Percentiles rank a stretch among this genome's conserved stretches.
These are phyloP conservation scores for Phlyctochytrium arcticum DNA, from an alignment of 192 early-diverging fungal genomes.

Conservation along the genomic window DNA sequence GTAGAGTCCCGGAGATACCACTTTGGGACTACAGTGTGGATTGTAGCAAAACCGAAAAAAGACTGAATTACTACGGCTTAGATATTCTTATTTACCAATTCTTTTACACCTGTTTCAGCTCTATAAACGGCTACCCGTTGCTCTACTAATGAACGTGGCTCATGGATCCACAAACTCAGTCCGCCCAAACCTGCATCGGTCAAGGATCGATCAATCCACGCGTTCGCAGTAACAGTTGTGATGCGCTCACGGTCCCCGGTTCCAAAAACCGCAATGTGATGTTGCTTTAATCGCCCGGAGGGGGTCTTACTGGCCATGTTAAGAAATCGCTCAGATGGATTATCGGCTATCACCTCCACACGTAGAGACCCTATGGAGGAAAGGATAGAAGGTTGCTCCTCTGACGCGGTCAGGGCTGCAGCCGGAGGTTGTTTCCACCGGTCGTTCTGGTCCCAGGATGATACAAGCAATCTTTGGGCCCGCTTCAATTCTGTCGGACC, in stretches of 20 bases:
- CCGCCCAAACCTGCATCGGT: constrained; percentile 15
- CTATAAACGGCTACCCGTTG: not conserved
- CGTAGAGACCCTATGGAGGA: not conserved
- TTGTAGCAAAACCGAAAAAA: constrained; percentile 41
- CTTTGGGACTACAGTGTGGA: constrained; percentile 63
- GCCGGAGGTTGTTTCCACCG: not conserved
- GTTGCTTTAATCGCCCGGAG: not conserved
- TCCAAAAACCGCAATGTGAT: constrained; percentile 35
- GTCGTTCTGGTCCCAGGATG: not conserved
- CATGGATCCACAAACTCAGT: constrained; percentile 28
- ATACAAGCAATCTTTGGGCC: constrained; percentile 26
- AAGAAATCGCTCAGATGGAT: constrained; percentile 30
- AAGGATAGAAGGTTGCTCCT: not conserved
- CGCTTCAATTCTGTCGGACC: constrained; percentile 33
- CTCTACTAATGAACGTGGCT: constrained; percentile 35
- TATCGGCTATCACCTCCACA: constrained; percentile 23
- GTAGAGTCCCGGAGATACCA: constrained; percentile 49
- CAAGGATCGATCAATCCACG: constrained; percentile 29
- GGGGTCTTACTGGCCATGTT: not conserved
- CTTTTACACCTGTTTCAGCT: not conserved
- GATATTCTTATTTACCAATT: not conserved
- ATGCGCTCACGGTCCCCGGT: constrained; percentile 28
- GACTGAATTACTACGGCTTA: not conserved
- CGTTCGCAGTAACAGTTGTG: constrained; percentile 48
- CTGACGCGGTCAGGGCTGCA: not conserved